Evolutionary conservation across 805 yeast species (phyloP).

Genomic region (Teunomyces gatunensis): DNA sequence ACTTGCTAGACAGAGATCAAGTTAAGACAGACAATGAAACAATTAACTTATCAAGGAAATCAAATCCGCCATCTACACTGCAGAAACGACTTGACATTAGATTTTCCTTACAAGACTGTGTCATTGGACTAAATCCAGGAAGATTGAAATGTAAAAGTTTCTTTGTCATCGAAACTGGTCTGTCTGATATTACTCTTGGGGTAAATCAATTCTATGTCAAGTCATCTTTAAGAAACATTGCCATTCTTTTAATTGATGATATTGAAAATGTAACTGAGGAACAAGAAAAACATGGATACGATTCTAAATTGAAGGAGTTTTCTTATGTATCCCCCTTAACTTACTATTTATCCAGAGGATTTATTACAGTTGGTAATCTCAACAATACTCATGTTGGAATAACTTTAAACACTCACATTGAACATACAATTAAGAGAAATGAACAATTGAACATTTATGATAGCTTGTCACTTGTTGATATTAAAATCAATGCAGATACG

Average conservation of each 20-base stretch:
- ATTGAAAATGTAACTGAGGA: neutral
- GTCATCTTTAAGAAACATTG: conserved; percentile 48
- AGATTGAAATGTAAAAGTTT: conserved; percentile 53
- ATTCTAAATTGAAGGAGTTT: conserved; percentile 3
- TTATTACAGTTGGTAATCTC: conserved; percentile 48
- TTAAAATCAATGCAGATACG: conserved; percentile 49
- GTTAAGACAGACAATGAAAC: neutral
- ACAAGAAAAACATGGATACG: neutral
- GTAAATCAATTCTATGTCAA: conserved; percentile 33
- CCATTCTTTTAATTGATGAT: conserved; percentile 67
- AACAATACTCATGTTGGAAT: conserved; percentile 37
- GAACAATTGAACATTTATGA: conserved; percentile 18
- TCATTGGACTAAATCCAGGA: conserved; percentile 64
- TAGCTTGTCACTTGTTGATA: conserved; percentile 31
- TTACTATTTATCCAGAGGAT: conserved; percentile 48
- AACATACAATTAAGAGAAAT: conserved; percentile 16
- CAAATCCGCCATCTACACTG: neutral
- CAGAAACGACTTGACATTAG: conserved; percentile 24
- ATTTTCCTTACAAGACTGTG: conserved; percentile 48
- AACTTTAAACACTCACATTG: conserved; percentile 24
- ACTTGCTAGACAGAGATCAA: conserved; percentile 31
- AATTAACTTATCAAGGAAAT: neutral
- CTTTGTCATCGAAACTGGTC: conserved; percentile 53
- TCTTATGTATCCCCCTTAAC: conserved; percentile 31
- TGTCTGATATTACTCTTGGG: conserved; percentile 44